A percentile compares a stretch with the other conserved stretches of the same genome.
These are phyloP conservation scores for Capsella bursapastoris DNA, from an alignment of 345 rosid genomes.

Conservation along the genomic window DNA sequence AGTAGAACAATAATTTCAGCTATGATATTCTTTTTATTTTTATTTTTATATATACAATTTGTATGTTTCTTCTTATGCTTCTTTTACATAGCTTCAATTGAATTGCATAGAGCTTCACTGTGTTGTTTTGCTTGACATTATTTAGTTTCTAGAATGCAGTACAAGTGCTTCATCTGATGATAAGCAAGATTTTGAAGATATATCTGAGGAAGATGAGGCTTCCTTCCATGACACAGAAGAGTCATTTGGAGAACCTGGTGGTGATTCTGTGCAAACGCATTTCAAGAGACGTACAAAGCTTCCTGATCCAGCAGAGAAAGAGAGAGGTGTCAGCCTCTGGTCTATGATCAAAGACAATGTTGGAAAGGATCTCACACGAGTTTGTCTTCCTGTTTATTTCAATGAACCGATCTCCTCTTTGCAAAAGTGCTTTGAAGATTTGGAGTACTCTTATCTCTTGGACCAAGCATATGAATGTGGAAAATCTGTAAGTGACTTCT, in stretches of 20 bases:
- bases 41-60: not conserved
- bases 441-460: slow-evolving; percentile 91
- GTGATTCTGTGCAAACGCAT: slow-evolving; percentile 47
- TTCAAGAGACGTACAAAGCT: slow-evolving; percentile 81
- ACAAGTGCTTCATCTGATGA: slow-evolving; percentile 96
- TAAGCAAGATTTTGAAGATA: slow-evolving; percentile 83
- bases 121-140: slow-evolving; percentile 42
- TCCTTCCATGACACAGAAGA: slow-evolving; percentile 80
- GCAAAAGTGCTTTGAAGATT: slow-evolving; percentile 96
- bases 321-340: slow-evolving; percentile 98
- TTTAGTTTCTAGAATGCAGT: slow-evolving; percentile 81
- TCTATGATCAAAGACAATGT: slow-evolving; percentile 99
- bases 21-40: not conserved
- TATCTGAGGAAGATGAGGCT: slow-evolving; percentile 77
- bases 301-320: slow-evolving; percentile 94
- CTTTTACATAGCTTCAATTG: slow-evolving; percentile 3
- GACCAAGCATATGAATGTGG: slow-evolving; percentile 83
- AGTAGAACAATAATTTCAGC: not conserved
- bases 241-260: slow-evolving; percentile 57
- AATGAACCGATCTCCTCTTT: slow-evolving; percentile 98
- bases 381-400: slow-evolving; percentile 98
- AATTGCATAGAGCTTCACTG: slow-evolving; percentile 6
- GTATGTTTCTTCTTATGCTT: not conserved
- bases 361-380: slow-evolving; percentile 96
- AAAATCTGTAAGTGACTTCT: slow-evolving; percentile 64